These are phyloP conservation scores for Macrophomina phaseolina DNA, from an alignment of 2,329 filamentous ascomycete genomes.

Conservation along the genomic window DNA sequence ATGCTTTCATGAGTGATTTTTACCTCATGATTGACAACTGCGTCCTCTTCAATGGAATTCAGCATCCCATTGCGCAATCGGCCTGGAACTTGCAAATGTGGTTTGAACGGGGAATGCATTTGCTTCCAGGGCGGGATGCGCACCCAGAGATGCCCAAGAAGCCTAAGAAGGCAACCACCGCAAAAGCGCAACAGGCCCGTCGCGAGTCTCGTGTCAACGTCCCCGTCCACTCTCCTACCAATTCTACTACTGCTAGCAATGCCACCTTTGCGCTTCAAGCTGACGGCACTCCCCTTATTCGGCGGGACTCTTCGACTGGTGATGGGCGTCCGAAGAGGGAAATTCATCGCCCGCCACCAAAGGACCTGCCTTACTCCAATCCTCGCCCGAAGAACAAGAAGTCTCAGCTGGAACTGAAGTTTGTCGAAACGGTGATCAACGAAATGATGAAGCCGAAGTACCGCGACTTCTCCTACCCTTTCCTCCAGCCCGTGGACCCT, in stretches of 20 bases:
- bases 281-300: conserved; percentile 79
- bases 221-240: conserved; percentile 53
- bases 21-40: conserved; percentile 81
- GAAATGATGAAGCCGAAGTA: conserved; percentile 81
- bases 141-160: conserved; percentile 62
- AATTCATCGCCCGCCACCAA: conserved; percentile 87
- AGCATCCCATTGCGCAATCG: conserved; percentile 74
- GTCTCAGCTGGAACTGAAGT: conserved; percentile 84
- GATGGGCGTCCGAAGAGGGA: conserved; percentile 86
- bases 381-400: conserved; percentile 91
- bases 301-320: conserved; percentile 82
- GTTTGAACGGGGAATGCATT: conserved; percentile 66
- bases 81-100: conserved; percentile 66
- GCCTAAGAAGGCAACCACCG: conserved; percentile 49
- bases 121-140: conserved; percentile 65
- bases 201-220: conserved; percentile 55
- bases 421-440: conserved; percentile 80
- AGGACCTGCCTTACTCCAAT: conserved; percentile 85
- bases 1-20: conserved; percentile 76
- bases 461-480: conserved; percentile 70
- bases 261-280: conserved; percentile 77
- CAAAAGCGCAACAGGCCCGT: conserved; percentile 51
- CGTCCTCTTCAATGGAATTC: conserved; percentile 78
- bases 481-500: conserved; percentile 85
- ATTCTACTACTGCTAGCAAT: conserved; percentile 19